phyloP scores from a whole-genome alignment of 768 basidiomycete species.

The Pholiota microspora region DNA sequence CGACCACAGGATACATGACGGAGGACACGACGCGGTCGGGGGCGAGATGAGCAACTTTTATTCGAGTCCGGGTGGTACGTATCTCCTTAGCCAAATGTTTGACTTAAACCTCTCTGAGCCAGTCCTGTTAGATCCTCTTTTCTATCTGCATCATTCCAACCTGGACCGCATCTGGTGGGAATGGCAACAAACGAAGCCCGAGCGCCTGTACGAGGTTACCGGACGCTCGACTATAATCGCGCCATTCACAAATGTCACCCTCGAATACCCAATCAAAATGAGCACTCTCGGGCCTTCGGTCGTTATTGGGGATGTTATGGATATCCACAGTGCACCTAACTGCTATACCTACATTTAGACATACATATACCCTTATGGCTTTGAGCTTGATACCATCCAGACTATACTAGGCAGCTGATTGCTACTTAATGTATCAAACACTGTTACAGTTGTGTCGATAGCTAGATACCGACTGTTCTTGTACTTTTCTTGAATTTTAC shows the following conservation, averaged over 20 bases:
- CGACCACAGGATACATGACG: slow-evolving; percentile 29
- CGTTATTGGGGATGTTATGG: slow-evolving; percentile 31
- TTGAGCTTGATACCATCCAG: neutral
- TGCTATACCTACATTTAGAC: slow-evolving; percentile 26
- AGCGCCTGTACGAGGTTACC: slow-evolving; percentile 31
- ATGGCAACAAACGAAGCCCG: slow-evolving; percentile 28
- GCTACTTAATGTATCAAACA: too few relatives aligned
- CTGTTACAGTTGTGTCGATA: too few relatives aligned
- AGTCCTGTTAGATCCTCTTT: slow-evolving; percentile 18
- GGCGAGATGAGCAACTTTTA: slow-evolving; percentile 30
- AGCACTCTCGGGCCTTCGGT: slow-evolving; percentile 24
- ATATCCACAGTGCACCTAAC: slow-evolving; percentile 25
- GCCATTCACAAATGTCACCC: slow-evolving; percentile 29
- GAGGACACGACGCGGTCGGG: slow-evolving; percentile 30
- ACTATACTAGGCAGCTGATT: too few relatives aligned
- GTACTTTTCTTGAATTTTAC: too few relatives aligned
- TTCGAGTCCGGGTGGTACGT: slow-evolving; percentile 35
- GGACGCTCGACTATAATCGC: slow-evolving; percentile 29
- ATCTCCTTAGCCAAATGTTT: neutral
- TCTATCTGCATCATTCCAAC: slow-evolving; percentile 36
- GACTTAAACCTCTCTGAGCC: neutral
- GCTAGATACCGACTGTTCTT: neutral
- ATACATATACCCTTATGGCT: neutral
- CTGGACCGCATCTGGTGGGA: slow-evolving; percentile 38
- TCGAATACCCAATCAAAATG: slow-evolving; percentile 30